Evolutionary conservation across 2,329 filamentous ascomycete genomes (phyloP), one percentile per base, ranked within the genome.

Genomic region (Arthroderma sp.): DNA sequence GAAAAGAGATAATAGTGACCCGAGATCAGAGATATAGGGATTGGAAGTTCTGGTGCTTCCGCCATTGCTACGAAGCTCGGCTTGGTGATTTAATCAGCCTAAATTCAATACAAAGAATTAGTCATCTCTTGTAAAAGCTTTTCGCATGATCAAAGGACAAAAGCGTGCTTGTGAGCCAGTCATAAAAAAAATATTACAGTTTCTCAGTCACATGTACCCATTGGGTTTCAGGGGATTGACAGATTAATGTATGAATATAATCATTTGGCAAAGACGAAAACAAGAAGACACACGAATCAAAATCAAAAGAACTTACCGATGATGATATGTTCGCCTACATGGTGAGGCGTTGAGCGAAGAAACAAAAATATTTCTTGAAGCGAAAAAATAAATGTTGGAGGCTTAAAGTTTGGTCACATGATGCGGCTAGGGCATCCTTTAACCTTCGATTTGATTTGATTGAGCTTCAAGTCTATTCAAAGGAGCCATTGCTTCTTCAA

Each of bases 1-100:
- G 94, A 86, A 70, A 95, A 96, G 54, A 98, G 72, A 49, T 95
- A 77, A 68, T 89, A 95, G 52, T 84, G 82, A 54, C 81, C 80
- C 39, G 80, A 80, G 49, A 94, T 78, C 59, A 77, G 73, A 53
- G 85, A 89, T 58, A 96, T 91, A 49, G 86, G 80, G 51, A 94
- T 75, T 7, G 77, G 77, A 54, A 78, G 72, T 22, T 58, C 54
- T 39, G 64, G 66, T 40, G 56, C 52, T 36, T 56, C 54, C 41
- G 58, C 60, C 59, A 65, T 65, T 49, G 28, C 29, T 36, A 36
- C 36, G 8, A 15, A 22, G 15, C 15, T n/a, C n/a, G 15, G 15
- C 10, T 37, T 10, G 39, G 30, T 46, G 9, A 32, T 31, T 28
- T 37, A 30, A 10, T n/a, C 4, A 31, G 33, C 28, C 34, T 44